These are phyloP conservation scores for Talaromyces pinophilus DNA, from an alignment of 2,329 filamentous ascomycete genomes.

Conservation along the genomic window DNA sequence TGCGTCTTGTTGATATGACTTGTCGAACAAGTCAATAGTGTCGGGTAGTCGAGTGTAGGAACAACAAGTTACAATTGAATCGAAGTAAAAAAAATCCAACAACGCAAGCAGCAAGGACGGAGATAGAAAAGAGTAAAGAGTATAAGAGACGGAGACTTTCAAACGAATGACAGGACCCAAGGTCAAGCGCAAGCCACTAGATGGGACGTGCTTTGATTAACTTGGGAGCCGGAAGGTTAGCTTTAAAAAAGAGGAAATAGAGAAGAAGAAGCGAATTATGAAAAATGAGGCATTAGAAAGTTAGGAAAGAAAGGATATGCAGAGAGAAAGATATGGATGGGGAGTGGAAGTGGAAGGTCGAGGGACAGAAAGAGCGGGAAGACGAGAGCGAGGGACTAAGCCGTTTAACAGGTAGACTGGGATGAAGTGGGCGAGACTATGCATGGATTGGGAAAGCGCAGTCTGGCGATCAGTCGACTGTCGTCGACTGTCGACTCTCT, in stretches of 20 bases:
- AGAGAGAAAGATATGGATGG: slow-evolving; percentile 25
- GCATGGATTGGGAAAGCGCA: slow-evolving; percentile 1
- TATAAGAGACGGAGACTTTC: slow-evolving; percentile 19
- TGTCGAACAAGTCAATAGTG: not conserved
- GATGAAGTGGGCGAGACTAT: not conserved
- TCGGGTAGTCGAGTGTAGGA: not conserved
- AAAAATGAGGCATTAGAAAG: slow-evolving; percentile 35
- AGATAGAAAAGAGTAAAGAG: slow-evolving; percentile 3
- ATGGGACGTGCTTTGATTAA: slow-evolving; percentile 24
- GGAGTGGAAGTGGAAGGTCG: slow-evolving; percentile 27
- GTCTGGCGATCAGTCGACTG: not conserved
- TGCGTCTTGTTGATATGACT: not conserved
- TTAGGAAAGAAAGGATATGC: slow-evolving; percentile 37
- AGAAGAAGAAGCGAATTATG: slow-evolving; percentile 29
- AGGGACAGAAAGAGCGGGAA: slow-evolving; percentile 19
- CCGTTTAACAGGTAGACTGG: not conserved
- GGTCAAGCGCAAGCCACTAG: slow-evolving; percentile 30
- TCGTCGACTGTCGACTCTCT: too few relatives aligned
- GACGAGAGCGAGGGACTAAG: slow-evolving; percentile 14
- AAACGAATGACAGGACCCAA: slow-evolving; percentile 42
- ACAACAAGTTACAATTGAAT: not conserved
- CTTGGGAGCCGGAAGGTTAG: slow-evolving; percentile 32
- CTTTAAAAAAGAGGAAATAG: slow-evolving; percentile 33
- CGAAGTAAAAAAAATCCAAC: slow-evolving; percentile 8
- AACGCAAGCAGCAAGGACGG: slow-evolving; percentile 15